Evolutionary conservation across 2,329 filamentous ascomycete species (phyloP).

Genomic region (Arthrobotrys conoides): DNA sequence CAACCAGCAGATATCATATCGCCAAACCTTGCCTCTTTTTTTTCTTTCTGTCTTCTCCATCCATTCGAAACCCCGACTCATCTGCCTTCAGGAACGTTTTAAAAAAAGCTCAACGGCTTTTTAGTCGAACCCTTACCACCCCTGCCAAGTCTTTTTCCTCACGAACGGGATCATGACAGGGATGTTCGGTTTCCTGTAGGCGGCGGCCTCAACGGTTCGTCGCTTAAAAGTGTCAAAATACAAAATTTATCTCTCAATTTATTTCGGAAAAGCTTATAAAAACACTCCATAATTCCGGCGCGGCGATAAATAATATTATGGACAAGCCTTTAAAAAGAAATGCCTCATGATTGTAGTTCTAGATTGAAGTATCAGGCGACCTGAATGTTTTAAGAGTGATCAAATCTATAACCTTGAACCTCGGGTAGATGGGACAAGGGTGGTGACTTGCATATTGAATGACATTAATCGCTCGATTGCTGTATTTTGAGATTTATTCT

Average conservation of each 20-base stretch:
- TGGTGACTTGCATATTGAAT: not conserved
- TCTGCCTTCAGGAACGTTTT: conserved; percentile 1
- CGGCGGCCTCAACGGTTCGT: conserved; percentile 6
- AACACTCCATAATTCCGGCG: conserved; percentile 1
- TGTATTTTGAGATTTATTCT: no score
- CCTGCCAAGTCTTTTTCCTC: conserved; percentile 11
- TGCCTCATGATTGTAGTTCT: not conserved
- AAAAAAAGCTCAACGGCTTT: conserved; percentile 25
- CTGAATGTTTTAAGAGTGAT: not conserved
- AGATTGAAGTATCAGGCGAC: not conserved
- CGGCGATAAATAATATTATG: not conserved
- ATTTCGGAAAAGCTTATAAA: conserved; percentile 3
- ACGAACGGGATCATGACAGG: not conserved
- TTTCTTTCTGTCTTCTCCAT: no score
- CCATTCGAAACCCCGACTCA: not conserved
- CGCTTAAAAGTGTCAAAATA: not conserved
- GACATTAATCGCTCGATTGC: not conserved
- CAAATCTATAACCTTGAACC: not conserved
- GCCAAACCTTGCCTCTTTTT: conserved; percentile 10
- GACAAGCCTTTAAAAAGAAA: not conserved
- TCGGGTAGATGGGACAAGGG: not conserved
- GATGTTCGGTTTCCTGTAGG: conserved; percentile 6
- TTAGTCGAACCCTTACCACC: not conserved
- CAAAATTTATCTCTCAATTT: conserved; percentile 3
- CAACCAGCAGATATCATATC: conserved; percentile 4